These are phyloP conservation scores for Corniculantispora saksenae DNA, from an alignment of 2,329 filamentous ascomycete species.

Conservation along the genomic window DNA sequence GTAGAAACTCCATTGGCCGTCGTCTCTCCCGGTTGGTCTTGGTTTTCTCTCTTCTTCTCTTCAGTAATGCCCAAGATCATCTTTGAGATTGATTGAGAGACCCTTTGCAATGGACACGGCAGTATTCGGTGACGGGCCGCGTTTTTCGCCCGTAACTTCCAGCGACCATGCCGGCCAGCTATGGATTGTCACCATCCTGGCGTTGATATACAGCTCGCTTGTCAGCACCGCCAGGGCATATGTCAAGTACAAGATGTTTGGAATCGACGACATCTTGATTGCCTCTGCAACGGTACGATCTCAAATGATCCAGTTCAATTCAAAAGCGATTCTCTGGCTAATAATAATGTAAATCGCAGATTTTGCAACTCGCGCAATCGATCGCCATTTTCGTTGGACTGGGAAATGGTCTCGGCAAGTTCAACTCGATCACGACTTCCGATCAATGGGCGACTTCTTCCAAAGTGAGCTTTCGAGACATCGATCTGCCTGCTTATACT, in stretches of 20 bases:
- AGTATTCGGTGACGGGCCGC: conserved; percentile 1
- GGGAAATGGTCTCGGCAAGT: conserved; percentile 21
- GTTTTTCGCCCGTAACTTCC: conserved; percentile 22
- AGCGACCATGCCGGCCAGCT: conserved; percentile 24
- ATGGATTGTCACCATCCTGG: conserved; percentile 25
- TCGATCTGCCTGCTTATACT: neutral
- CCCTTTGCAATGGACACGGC: neutral
- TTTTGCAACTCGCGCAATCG: conserved; percentile 20
- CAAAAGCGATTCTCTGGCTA: neutral
- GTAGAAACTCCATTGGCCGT: neutral
- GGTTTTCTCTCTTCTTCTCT: neutral
- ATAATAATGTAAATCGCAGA: neutral
- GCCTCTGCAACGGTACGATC: conserved; percentile 13
- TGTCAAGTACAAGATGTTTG: conserved; percentile 24
- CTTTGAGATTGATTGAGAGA: neutral
- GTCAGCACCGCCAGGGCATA: conserved; percentile 15
- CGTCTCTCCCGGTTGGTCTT: neutral
- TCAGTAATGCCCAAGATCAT: neutral
- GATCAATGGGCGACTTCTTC: conserved; percentile 18
- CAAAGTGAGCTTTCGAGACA: neutral
- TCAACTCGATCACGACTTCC: conserved; percentile 19
- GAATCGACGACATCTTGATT: conserved; percentile 23
- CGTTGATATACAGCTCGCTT: conserved; percentile 20
- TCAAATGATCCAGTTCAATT: too few species aligned
- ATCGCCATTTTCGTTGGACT: conserved; percentile 21